Evolutionary conservation across 169 alveolate genomes (phyloP), one percentile per base, ranked within the genome.

Genomic region (Cryptosporidium sp.): DNA sequence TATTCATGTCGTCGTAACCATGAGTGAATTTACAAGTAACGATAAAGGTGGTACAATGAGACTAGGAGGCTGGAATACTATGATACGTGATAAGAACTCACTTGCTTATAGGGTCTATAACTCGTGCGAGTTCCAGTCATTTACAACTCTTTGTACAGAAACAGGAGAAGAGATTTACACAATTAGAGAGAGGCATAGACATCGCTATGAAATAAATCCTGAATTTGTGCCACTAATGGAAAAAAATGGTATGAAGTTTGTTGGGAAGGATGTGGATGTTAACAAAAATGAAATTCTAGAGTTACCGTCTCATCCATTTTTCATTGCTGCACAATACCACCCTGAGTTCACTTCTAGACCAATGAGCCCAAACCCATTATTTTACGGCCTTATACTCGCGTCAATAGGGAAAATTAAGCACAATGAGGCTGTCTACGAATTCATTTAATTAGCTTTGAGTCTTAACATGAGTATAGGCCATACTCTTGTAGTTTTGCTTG

Each of bases 341-440:
- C 99, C 99, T 21, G 99, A 98, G 93, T 96, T 97, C 93, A 94
- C 93, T 18, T 95, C 98, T 4, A 92, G 95, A 67, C 97, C 97
- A 55, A 93, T 96, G 85, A 92, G 70, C 58, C 98, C 98, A 18
- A 93, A 95, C 45, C 98, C 98, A 9, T 86, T 94, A 33, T 96
- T 94, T 91, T 87, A 94, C 35, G 97, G 95, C 16, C 93, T 96
- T 58, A 69, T 96, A 45, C 91, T 93, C 39, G 97, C 98, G 6
- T 91, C 96, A 43, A 92, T 94, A 91, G 94, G 94, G 59, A 92
- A 80, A 48, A 80, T 80, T 62, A 59, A 62, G 31, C 89, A 80
- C 39, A 80, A 80, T 62, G 65, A 65, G 29, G 80, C 35, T 16
- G 0, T 26, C 7, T 80, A 80, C 39, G 68, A 80, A 41, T 80